phyloP scores from a whole-genome alignment of 139 green algal genomes.

The Raphidocelis subcapitata region DNA sequence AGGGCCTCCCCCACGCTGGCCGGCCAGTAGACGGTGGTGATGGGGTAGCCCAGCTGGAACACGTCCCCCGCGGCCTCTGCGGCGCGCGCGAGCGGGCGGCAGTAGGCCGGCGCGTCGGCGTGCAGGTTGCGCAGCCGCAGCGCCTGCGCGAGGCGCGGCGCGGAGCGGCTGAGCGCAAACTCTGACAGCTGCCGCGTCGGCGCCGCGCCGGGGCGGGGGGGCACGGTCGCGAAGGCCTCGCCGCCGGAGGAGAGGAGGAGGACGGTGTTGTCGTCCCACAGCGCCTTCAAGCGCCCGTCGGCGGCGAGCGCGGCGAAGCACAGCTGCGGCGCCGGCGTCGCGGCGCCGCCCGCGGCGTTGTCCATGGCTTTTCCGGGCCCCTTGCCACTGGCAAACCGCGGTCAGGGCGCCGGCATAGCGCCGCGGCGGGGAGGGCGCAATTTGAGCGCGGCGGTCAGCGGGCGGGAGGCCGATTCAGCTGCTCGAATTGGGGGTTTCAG shows the following conservation, averaged over 20 bases:
- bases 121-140: slow-evolving; percentile 69
- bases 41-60: slow-evolving; percentile 39
- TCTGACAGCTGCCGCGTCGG: slow-evolving; percentile 50
- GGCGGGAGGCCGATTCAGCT: too few relatives aligned
- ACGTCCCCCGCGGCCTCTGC: slow-evolving; percentile 4
- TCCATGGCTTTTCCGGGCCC: too few relatives aligned
- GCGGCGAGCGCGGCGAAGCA: slow-evolving; percentile 20
- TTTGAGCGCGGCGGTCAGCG: too few relatives aligned
- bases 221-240: slow-evolving; percentile 38
- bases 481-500: too few relatives aligned
- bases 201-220: not conserved
- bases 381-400: too few relatives aligned
- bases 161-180: slow-evolving; percentile 50
- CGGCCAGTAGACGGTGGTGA: slow-evolving; percentile 52
- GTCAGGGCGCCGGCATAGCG: too few relatives aligned
- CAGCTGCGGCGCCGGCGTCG: too few relatives aligned
- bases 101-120: slow-evolving; percentile 39
- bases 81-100: not conserved
- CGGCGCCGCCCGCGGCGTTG: too few relatives aligned
- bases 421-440: too few relatives aligned
- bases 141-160: slow-evolving; percentile 32
- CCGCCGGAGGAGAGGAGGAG: slow-evolving; percentile 46
- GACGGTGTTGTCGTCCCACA: slow-evolving; percentile 59
- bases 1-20: slow-evolving; percentile 20
- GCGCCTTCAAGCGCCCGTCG: slow-evolving; percentile 55